phyloP scores from a whole-genome alignment of 2,329 filamentous ascomycete genomes.

The Lasiodiplodia sp. region DNA sequence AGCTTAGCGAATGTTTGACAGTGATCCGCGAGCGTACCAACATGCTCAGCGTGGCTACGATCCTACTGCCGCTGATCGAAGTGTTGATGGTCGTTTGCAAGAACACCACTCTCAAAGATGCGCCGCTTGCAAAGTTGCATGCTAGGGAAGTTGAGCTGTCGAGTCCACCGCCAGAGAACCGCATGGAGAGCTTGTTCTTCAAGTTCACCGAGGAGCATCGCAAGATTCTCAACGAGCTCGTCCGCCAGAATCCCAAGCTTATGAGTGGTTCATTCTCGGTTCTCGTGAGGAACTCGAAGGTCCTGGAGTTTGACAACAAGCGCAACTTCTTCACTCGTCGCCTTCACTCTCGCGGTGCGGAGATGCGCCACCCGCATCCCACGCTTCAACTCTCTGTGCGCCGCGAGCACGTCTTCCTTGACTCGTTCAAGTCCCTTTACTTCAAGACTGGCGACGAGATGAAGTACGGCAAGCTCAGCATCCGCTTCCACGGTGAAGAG shows the following conservation, averaged over 20 bases:
- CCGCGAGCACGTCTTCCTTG: conserved; percentile 94
- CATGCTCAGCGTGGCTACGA: conserved; percentile 96
- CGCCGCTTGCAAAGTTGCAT: conserved; percentile 52
- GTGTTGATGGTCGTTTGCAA: conserved; percentile 99
- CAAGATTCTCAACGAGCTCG: conserved; percentile 96
- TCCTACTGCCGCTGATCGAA: conserved; percentile 91
- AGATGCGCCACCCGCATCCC: conserved; percentile 74
- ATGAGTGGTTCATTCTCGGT: conserved; percentile 99
- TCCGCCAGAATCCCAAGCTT: conserved; percentile 94
- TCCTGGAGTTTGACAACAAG: conserved; percentile 99
- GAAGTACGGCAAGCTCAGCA: conserved; percentile 98
- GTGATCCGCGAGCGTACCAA: conserved; percentile 91
- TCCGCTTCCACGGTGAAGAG: conserved; percentile 96
- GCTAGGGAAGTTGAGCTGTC: conserved; percentile 74
- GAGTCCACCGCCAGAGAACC: conserved; percentile 78
- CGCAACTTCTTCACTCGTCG: conserved; percentile 98
- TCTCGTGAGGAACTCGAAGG: conserved; percentile 97
- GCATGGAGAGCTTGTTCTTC: conserved; percentile 93
- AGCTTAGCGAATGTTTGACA: conserved; percentile 85
- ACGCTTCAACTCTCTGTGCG: conserved; percentile 89
- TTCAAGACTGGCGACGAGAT: conserved; percentile 97
- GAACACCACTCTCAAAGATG: conserved; percentile 84
- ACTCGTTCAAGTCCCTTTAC: conserved; percentile 97
- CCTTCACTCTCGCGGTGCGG: conserved; percentile 77
- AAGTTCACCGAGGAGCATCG: conserved; percentile 97